Evolutionary conservation across 495 filamentous ascomycete species (phyloP), one percentile per base, ranked within the genome.

Genomic region (Penicillium daleae): DNA sequence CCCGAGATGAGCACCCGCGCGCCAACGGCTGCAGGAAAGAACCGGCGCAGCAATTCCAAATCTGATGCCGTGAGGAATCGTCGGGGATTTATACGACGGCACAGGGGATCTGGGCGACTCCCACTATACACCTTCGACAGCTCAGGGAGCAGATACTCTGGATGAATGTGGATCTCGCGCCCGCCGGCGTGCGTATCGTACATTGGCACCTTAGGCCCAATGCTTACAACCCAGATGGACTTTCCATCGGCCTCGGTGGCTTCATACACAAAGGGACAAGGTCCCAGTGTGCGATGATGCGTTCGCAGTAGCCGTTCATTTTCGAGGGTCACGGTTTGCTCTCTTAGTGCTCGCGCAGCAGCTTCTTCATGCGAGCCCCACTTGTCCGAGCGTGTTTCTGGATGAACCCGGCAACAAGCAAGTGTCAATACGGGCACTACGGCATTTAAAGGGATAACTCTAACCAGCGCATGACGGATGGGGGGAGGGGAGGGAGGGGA

Each of bases 131-230:
- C 42, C 17, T 64, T 55, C 19, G 62, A 66, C 19, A 61, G 56
- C 31, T 62, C 56, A 17, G 60, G 60, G 19, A 66, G 58, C 22
- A 63, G 31, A 49, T 54, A 57, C 40, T 63, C 58, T 1, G 67
- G 64, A 19, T 64, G 57, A 26, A 70, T 50, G 46, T 66, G 67
- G 55, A 70, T 70, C 56, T 64, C 64, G 33, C 64, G 67, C 3
- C 64, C 67, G 26, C 57, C 64, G 6, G 67, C 67, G 31, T 65
- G 67, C 6, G 67, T 70, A 48, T 64, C 65, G 50, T 64, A 67
- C 37, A 67, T 29, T 2, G 65, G 61, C 29, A 61, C 52, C 17
- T 31, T 55, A 1, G 65, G 65, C 8, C 44, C 52, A 26, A 61
- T 40, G 48, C 65, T 55, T 33, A 67, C 65, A 3, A 63, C 65